phyloP scores from a whole-genome alignment of 2,329 filamentous ascomycete species.

The Eutypella sp. region DNA sequence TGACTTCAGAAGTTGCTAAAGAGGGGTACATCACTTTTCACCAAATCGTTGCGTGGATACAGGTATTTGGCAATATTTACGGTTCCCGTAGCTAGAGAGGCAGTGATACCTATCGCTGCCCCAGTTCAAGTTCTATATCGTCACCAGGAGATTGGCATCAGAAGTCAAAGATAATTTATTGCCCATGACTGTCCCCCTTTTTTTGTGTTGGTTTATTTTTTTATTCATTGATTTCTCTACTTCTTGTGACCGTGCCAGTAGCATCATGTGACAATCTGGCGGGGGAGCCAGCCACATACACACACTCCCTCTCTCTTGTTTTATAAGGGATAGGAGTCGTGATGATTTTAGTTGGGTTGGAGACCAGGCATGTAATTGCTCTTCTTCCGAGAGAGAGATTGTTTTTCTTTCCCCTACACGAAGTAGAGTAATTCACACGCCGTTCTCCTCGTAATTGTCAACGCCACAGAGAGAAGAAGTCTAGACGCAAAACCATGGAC shows the following conservation, averaged over 20 bases:
- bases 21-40: too few species aligned
- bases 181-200: too few species aligned
- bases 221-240: slow-evolving; percentile 19
- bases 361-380: slow-evolving; percentile 29
- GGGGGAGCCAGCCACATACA: slow-evolving; percentile 18
- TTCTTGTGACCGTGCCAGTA: slow-evolving; percentile 27
- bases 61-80: too few species aligned
- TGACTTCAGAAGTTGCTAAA: too few species aligned
- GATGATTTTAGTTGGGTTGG: slow-evolving; percentile 11
- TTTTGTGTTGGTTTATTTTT: slow-evolving; percentile 17
- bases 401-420: too few species aligned
- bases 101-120: too few species aligned
- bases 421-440: slow-evolving; percentile 52
- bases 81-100: too few species aligned
- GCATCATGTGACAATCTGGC: slow-evolving; percentile 27
- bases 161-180: too few species aligned
- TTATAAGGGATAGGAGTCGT: neutral
- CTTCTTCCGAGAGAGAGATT: slow-evolving; percentile 46
- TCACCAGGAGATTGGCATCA: too few species aligned
- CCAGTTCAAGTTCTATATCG: too few species aligned
- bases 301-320: slow-evolving; percentile 1
- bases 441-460: slow-evolving; percentile 72
- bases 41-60: too few species aligned
- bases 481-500: slow-evolving; percentile 36
- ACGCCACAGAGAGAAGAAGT: slow-evolving; percentile 51